Evolutionary conservation across 2,329 filamentous ascomycete species (phyloP).

Genomic region (Fusarium sp.): DNA sequence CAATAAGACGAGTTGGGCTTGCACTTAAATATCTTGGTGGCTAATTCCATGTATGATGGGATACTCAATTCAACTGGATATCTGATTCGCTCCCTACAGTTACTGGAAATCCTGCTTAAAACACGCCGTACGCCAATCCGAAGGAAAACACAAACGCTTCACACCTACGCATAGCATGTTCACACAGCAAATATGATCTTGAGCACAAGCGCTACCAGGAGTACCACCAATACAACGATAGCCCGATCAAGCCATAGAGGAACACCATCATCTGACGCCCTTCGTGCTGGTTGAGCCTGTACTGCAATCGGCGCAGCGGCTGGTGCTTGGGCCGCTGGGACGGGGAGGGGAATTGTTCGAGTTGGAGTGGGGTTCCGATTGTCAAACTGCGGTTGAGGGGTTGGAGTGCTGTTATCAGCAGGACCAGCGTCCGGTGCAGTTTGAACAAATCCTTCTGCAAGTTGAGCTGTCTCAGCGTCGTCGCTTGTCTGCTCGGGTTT

Average conservation of each 20-base stretch:
- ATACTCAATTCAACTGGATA: constrained; percentile 41
- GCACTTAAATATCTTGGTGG: background rate
- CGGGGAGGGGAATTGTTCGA: constrained; percentile 22
- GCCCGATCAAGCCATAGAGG: constrained; percentile 84
- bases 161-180: background rate
- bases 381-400: constrained; percentile 17
- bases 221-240: constrained; percentile 78
- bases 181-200: constrained; percentile 61
- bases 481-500: constrained; percentile 41
- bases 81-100: constrained; percentile 38
- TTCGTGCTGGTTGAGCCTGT: constrained; percentile 37
- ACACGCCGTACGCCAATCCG: constrained; percentile 22
- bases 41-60: background rate
- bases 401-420: background rate
- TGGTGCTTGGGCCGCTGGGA: constrained; percentile 19
- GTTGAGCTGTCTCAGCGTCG: constrained; percentile 59
- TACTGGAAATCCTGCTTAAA: background rate
- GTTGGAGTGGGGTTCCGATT: constrained; percentile 33
- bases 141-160: constrained; percentile 5
- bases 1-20: background rate
- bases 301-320: constrained; percentile 13
- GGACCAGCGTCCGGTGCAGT: constrained; percentile 52
- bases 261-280: constrained; percentile 61
- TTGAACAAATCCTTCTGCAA: constrained; percentile 70
- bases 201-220: constrained; percentile 77